Evolutionary conservation across 495 filamentous ascomycete species (phyloP), one percentile per base, ranked within the genome.

Genomic region (Glutinoglossum americanum): DNA sequence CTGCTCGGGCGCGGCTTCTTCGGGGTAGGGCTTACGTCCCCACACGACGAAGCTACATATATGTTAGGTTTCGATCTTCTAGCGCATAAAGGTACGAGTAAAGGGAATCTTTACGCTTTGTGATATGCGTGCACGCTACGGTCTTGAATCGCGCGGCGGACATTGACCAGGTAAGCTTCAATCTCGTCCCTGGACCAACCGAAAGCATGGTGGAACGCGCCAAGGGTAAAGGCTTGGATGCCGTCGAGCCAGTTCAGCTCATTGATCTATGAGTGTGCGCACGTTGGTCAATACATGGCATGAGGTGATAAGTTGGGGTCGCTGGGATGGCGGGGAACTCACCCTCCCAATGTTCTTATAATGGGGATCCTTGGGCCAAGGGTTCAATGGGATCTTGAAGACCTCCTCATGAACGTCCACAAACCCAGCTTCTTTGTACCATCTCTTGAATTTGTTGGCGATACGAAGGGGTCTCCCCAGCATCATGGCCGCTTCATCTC

Each of bases 111-210:
- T 27, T 58, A 74, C 72, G 69, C 62, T 51, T 66, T 62, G 59
- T 68, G 68, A 60, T 75, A 73, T 8, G 64, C 69, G 59, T 75
- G 72, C 8, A 68, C 66, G 28, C 56, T 64, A 30, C 63, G 62
- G 55, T 73, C 67, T 35, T 53, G 63, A 35, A 77, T 39, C 17
- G 67, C 69, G 47, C 62, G 68, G 33, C 68, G 62, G 19, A 77
- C 64, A 51, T 69, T 62, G 5, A 66, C 66, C 30, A 74, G 49
- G 17, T 70, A 70, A 30, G 48, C 69, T 57, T 74, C 68, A 35
- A 75, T 69, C 55, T 76, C 70, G 17, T 67, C 65, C 57, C 66
- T 67, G 11, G 66, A 61, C 75, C 73, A 77, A 4, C 66, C 68
- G 27, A 76, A 62, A 0, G 64, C 68, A 51, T 67, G 62, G n/a